Evolutionary conservation across 1,284 basidiomycete genomes (phyloP).

Genomic region (Neolentinus lepideus): DNA sequence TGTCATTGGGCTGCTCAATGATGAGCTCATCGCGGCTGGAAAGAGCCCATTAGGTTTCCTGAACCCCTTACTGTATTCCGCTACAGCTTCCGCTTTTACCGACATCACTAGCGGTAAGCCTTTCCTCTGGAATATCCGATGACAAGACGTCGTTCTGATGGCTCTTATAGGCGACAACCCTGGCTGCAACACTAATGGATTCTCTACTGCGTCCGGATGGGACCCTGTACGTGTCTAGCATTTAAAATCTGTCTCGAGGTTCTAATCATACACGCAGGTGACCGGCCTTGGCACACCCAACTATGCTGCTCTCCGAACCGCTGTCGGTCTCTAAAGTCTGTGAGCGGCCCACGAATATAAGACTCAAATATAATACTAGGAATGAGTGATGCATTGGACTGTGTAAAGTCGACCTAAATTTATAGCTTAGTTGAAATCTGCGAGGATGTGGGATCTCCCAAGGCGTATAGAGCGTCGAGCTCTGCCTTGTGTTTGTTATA

Average conservation of each 20-base stretch:
- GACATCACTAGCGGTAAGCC: constrained; percentile 29
- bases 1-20: constrained; percentile 35
- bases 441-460: constrained; percentile 39
- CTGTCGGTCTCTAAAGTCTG: not conserved
- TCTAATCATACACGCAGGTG: not conserved
- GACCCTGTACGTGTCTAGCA: constrained; percentile 3
- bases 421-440: not conserved
- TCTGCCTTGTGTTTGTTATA: constrained; percentile 59
- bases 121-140: not conserved
- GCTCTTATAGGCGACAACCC: constrained; percentile 4
- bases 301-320: not conserved
- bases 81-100: constrained; percentile 21
- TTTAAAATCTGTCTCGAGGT: not conserved
- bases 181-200: constrained; percentile 7
- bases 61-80: constrained; percentile 4
- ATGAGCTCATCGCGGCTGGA: constrained; percentile 25
- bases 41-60: constrained; percentile 27
- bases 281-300: constrained; percentile 5
- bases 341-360: no score
- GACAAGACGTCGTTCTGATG: not conserved
- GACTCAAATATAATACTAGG: no score
- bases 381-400: not conserved
- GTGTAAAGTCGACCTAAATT: no score
- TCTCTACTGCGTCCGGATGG: constrained; percentile 5
- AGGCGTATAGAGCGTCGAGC: constrained; percentile 58